Evolutionary conservation across 2,329 filamentous ascomycete genomes (phyloP).

Genomic region (Fusarium chaquense): DNA sequence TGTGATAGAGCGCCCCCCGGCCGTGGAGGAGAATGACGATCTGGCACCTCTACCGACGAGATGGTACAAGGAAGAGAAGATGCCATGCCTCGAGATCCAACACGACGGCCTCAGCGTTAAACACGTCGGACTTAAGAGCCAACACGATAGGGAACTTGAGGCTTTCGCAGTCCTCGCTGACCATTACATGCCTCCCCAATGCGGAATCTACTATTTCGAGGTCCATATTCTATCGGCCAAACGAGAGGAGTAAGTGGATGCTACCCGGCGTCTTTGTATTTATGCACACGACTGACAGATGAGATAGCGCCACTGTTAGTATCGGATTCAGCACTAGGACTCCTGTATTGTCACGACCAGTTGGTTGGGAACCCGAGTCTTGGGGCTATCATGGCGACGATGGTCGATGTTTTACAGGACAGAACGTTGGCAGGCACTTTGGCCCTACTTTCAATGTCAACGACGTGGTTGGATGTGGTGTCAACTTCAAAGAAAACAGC

Average conservation of each 20-base stretch:
- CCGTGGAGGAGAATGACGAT: slow-evolving; percentile 67
- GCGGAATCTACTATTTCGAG: slow-evolving; percentile 96
- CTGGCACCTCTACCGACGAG: slow-evolving; percentile 79
- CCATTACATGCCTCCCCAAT: slow-evolving; percentile 86
- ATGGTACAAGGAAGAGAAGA: slow-evolving; percentile 87
- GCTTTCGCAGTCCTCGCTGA: slow-evolving; percentile 86
- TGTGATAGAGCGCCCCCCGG: slow-evolving; percentile 80
- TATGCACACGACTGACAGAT: slow-evolving; percentile 7
- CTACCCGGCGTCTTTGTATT: background rate
- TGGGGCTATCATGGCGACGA: slow-evolving; percentile 79
- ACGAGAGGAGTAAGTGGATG: slow-evolving; percentile 65
- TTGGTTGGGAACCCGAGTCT: slow-evolving; percentile 76
- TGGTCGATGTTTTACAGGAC: slow-evolving; percentile 69
- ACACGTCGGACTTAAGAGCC: slow-evolving; percentile 61
- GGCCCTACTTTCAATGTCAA: slow-evolving; percentile 66
- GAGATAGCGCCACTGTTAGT: slow-evolving; percentile 67
- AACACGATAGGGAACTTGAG: slow-evolving; percentile 73
- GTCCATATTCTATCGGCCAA: slow-evolving; percentile 65
- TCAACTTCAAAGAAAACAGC: slow-evolving; percentile 73
- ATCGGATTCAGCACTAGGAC: slow-evolving; percentile 71
- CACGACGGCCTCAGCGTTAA: slow-evolving; percentile 80
- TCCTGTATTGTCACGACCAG: slow-evolving; percentile 66
- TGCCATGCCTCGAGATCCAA: slow-evolving; percentile 77
- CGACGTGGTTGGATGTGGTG: slow-evolving; percentile 73
- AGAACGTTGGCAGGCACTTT: slow-evolving; percentile 68